Evolutionary conservation across 345 rosid genomes (phyloP), one percentile per base, ranked within the genome.

Genomic region (Firmiana major): DNA sequence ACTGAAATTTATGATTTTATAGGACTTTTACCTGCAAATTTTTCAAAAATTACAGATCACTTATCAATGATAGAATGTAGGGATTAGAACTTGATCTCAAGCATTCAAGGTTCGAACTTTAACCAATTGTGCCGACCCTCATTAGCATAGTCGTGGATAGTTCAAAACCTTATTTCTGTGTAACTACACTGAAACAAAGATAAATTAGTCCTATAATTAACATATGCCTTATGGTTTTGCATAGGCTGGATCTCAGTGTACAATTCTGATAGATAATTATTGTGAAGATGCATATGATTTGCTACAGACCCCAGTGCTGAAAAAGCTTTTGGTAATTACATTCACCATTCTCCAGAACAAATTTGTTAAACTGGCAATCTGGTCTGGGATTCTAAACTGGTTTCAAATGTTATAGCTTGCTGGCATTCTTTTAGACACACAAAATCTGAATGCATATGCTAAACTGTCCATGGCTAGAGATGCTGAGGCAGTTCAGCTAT

Each of bases 221-320:
- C 62, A 2, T 58, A 42, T 1, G 58, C 3, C 16, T 22, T 46
- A 21, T 15, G 28, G 15, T 24, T 59, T 59, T 12, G 16, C 64
- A 34, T 54, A 88, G 88, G 88, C 79, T 76, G 84, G 84, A 74
- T 89, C 92, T 63, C 87, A 74, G 46, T 91, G 91, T 84, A 84
- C 94, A 15, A 74, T 84, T 77, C 89, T 91, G 5, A 88, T 91
- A 16, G 94, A 91, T 77, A 86, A 89, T 79, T 88, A 83, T 79
- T 89, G 92, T 77, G 94, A 91, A 82, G 92, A 85, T 70, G 94
- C 92, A 60, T 89, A 88, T 74, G 89, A 91, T 79, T 79, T 89
- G 74, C 90, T 91, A 34, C 84, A 88, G 80, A 86, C 72, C 19
- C 80, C 86, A 12, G 17, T 80, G 60, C 79, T 89, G 79, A 88